These are phyloP conservation scores for Butyriboletus appendiculatus DNA, from an alignment of 1,284 basidiomycete genomes.

Conservation along the genomic window DNA sequence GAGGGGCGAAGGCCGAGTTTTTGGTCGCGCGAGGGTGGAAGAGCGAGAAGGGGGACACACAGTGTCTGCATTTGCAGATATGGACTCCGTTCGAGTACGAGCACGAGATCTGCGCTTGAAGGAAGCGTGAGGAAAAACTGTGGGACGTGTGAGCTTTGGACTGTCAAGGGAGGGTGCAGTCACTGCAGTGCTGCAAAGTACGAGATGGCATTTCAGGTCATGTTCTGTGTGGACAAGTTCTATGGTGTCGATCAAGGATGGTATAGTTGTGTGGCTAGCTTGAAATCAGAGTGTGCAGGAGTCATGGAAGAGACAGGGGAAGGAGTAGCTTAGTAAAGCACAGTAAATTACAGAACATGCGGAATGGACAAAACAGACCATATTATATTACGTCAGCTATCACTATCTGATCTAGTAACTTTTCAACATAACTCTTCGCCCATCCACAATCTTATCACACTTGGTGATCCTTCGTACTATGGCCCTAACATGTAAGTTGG, in stretches of 20 bases:
- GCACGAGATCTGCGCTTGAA: constrained; percentile 25
- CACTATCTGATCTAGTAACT: too few species aligned
- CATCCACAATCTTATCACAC: not conserved
- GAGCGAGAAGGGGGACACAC: constrained; percentile 9
- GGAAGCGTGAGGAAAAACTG: constrained; percentile 28
- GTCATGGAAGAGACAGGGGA: too few species aligned
- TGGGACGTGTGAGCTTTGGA: constrained; percentile 1
- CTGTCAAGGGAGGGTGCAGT: not conserved
- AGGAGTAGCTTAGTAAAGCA: too few species aligned
- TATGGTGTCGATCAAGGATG: not conserved
- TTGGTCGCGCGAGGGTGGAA: constrained; percentile 8
- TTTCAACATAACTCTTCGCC: too few species aligned
- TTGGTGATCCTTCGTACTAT: not conserved
- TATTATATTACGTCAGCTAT: too few species aligned
- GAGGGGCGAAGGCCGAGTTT: constrained; percentile 29
- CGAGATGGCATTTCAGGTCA: constrained; percentile 22
- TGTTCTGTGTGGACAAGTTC: constrained; percentile 1
- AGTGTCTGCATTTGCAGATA: constrained; percentile 9
- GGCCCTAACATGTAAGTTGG: constrained; percentile 17
- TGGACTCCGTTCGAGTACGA: constrained; percentile 19
- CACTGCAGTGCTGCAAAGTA: constrained; percentile 16
- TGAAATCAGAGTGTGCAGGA: too few species aligned
- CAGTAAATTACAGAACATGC: too few species aligned
- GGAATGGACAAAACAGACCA: too few species aligned
- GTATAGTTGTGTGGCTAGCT: too few species aligned